These are phyloP conservation scores for Panicum virgatum DNA, from an alignment of 202 grass and related monocot species.

Conservation along the genomic window DNA sequence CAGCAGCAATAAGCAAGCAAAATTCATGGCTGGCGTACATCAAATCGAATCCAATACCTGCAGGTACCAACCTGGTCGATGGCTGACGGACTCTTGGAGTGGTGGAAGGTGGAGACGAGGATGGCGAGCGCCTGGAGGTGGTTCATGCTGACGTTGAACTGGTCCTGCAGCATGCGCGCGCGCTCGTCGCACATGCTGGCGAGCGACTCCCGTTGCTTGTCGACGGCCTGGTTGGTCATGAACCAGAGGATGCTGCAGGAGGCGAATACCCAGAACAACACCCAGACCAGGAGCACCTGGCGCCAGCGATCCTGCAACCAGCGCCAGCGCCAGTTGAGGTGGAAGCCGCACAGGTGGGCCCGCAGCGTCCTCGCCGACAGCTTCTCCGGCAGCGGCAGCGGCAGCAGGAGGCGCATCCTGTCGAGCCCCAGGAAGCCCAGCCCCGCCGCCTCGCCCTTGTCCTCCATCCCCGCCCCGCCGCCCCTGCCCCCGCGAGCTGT, in stretches of 20 bases:
- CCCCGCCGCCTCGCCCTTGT: constrained; percentile 38
- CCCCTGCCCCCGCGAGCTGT: constrained; percentile 4
- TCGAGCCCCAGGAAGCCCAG: constrained; percentile 45
- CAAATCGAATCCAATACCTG: no score
- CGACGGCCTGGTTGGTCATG: constrained; percentile 41
- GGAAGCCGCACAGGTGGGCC: constrained; percentile 42
- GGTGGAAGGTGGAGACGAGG: constrained; percentile 94
- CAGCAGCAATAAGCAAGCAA: no score
- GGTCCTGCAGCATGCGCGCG: constrained; percentile 95
- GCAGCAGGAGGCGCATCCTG: constrained; percentile 52
- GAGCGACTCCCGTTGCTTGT: constrained; percentile 69
- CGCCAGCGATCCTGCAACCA: constrained; percentile 33
- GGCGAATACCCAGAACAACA: constrained; percentile 36
- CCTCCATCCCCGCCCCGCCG: constrained; percentile 48
- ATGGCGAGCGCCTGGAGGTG: constrained; percentile 97
- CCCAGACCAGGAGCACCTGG: constrained; percentile 52
- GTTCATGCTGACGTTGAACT: constrained; percentile 99
- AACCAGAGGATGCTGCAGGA: constrained; percentile 29
- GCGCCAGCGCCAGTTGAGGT: constrained; percentile 39
- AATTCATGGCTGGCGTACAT: no score
- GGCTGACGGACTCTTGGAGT: constrained; percentile 74
- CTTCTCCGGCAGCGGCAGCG: constrained; percentile 54
- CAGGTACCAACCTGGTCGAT: constrained; percentile 76
- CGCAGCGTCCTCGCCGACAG: constrained; percentile 51
- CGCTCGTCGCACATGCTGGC: constrained; percentile 94